A percentile compares a stretch with the other conserved stretches of the same genome.
Evolutionary conservation across 331 rosid species (phyloP).

Genomic region (Quercus phellos): DNA sequence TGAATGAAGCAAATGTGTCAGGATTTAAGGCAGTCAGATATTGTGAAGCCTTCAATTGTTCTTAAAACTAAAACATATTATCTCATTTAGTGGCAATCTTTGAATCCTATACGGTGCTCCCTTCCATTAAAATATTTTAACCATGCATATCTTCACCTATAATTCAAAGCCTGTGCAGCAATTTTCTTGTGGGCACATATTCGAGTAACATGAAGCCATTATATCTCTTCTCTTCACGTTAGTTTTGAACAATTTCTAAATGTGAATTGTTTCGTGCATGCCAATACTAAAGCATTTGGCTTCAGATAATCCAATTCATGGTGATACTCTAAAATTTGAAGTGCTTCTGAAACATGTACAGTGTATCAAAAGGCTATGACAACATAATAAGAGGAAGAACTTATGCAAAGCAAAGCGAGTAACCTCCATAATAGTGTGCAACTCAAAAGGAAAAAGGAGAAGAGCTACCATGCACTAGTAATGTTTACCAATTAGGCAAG

Average conservation of each 20-base stretch:
- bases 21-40: too few species aligned
- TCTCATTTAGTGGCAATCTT: background rate
- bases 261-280: background rate
- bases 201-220: too few species aligned
- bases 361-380: background rate
- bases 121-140: background rate
- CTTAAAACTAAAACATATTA: background rate
- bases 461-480: constrained; percentile 12
- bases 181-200: background rate
- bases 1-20: too few species aligned
- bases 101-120: too few species aligned
- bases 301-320: background rate
- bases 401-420: constrained; percentile 22
- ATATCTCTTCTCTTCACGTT: too few species aligned
- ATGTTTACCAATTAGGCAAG: constrained; percentile 39
- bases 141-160: background rate
- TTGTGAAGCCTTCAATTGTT: too few species aligned
- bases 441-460: constrained; percentile 25
- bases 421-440: constrained; percentile 17
- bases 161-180: background rate
- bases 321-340: background rate
- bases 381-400: background rate
- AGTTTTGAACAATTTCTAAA: background rate
- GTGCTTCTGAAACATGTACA: background rate
- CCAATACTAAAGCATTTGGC: background rate